Evolutionary conservation across 2,329 filamentous ascomycete species (phyloP).

Genomic region (Neopestalotiopsis clavispora): DNA sequence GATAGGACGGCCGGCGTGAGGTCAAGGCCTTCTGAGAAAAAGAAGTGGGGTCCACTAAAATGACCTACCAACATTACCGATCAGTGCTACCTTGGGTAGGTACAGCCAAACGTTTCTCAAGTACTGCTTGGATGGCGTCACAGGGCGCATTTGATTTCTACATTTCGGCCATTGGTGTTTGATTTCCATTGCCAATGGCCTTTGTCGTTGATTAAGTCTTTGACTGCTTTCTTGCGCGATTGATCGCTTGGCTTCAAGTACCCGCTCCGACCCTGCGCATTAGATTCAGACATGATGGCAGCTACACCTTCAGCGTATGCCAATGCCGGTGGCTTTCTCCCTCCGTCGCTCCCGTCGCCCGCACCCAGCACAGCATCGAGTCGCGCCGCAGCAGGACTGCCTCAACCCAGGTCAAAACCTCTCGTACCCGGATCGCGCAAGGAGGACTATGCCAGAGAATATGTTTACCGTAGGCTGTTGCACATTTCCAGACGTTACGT

Average conservation of each 20-base stretch:
- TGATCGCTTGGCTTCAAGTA: neutral
- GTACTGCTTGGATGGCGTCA: constrained; percentile 26
- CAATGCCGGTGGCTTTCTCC: constrained; percentile 57
- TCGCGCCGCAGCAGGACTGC: constrained; percentile 47
- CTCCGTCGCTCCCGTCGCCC: constrained; percentile 55
- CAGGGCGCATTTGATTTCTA: constrained; percentile 21
- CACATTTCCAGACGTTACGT: constrained; percentile 62
- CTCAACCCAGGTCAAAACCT: constrained; percentile 58
- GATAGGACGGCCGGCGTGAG: neutral
- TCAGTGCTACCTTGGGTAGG: neutral
- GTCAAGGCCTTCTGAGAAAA: neutral
- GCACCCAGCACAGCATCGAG: constrained; percentile 55
- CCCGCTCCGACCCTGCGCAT: no score
- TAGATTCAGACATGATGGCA: neutral
- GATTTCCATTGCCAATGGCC: neutral
- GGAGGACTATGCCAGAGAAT: constrained; percentile 64
- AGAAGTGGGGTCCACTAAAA: neutral
- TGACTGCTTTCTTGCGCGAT: neutral
- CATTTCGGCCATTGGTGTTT: neutral
- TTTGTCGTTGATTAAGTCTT: neutral
- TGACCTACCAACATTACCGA: no score
- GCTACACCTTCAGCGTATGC: constrained; percentile 10
- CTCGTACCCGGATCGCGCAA: constrained; percentile 62
- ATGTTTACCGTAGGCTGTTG: constrained; percentile 57
- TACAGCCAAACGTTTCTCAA: no score